phyloP scores from a whole-genome alignment of 2,329 filamentous ascomycete species.

The Pseudocercospora crystallina region DNA sequence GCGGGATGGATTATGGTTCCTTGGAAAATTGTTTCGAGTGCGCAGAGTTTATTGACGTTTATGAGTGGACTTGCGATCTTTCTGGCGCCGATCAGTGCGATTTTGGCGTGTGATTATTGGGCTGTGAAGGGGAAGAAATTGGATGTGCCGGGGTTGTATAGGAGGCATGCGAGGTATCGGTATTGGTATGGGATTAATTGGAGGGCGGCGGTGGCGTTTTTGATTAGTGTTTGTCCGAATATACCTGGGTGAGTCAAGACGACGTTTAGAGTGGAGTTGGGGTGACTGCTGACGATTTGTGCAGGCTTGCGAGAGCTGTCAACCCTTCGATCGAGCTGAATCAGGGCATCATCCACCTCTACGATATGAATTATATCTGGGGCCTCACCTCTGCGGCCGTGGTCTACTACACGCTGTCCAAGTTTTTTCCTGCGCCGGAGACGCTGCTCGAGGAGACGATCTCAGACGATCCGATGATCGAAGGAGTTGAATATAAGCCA shows the following conservation, averaged over 20 bases:
- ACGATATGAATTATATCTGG: slow-evolving; percentile 66
- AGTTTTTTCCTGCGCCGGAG: slow-evolving; percentile 51
- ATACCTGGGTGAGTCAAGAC: slow-evolving; percentile 45
- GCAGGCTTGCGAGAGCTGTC: slow-evolving; percentile 44
- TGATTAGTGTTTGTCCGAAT: slow-evolving; percentile 58
- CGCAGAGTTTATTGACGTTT: slow-evolving; percentile 53
- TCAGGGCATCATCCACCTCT: slow-evolving; percentile 54
- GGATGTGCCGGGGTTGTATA: slow-evolving; percentile 54
- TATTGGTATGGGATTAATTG: slow-evolving; percentile 58
- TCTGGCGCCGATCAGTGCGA: slow-evolving; percentile 62
- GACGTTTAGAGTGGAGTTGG: neutral
- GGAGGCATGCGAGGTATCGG: slow-evolving; percentile 50
- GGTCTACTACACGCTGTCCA: slow-evolving; percentile 55
- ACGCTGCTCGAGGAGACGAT: slow-evolving; percentile 44
- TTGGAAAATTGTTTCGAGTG: slow-evolving; percentile 65
- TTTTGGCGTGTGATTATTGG: slow-evolving; percentile 60
- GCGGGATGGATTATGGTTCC: slow-evolving; percentile 54
- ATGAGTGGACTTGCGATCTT: slow-evolving; percentile 68
- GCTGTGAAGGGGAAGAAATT: slow-evolving; percentile 46
- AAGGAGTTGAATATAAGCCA: slow-evolving; percentile 22
- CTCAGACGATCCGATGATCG: slow-evolving; percentile 23
- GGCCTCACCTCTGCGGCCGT: slow-evolving; percentile 59
- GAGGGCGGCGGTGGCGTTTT: slow-evolving; percentile 58
- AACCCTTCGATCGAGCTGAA: slow-evolving; percentile 43
- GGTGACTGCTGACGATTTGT: slow-evolving; percentile 34